These are phyloP conservation scores for Calonectria honghensis DNA, from an alignment of 2,329 filamentous ascomycete species.

Conservation along the genomic window DNA sequence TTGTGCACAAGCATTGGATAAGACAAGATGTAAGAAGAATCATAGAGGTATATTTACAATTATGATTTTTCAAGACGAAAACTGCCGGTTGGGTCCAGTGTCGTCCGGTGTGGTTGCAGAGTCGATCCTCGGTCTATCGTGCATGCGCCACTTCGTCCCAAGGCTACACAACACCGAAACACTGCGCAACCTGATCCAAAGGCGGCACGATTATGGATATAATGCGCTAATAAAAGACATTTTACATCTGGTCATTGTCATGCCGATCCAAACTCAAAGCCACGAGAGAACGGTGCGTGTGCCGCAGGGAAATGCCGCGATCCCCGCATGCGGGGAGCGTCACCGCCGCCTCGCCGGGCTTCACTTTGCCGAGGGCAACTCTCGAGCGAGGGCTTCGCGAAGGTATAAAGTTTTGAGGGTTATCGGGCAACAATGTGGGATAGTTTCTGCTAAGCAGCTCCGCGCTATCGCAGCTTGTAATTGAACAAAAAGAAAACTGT, in stretches of 20 bases:
- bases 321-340: constrained; percentile 28
- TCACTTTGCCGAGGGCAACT: constrained; percentile 25
- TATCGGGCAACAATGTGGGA: not conserved
- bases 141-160: not conserved
- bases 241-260: not conserved
- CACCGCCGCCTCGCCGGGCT: not conserved
- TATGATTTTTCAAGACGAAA: not conserved
- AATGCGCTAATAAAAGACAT: constrained; percentile 1
- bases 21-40: not conserved
- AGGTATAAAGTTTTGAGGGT: constrained; percentile 17
- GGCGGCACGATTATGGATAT: not conserved
- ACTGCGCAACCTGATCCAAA: not conserved
- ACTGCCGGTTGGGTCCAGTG: not conserved
- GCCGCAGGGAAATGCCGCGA: constrained; percentile 32
- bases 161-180: not conserved
- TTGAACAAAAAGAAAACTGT: not conserved
- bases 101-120: not conserved
- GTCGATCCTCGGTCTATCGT: not conserved
- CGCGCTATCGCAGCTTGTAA: not conserved
- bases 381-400: not conserved
- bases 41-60: not conserved
- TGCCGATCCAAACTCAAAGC: constrained; percentile 21
- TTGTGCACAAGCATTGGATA: not conserved
- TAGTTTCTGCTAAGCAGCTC: not conserved
- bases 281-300: not conserved